Conservation (phyloP, 179 eudicot species). For the Beta corolliflora region DNA sequence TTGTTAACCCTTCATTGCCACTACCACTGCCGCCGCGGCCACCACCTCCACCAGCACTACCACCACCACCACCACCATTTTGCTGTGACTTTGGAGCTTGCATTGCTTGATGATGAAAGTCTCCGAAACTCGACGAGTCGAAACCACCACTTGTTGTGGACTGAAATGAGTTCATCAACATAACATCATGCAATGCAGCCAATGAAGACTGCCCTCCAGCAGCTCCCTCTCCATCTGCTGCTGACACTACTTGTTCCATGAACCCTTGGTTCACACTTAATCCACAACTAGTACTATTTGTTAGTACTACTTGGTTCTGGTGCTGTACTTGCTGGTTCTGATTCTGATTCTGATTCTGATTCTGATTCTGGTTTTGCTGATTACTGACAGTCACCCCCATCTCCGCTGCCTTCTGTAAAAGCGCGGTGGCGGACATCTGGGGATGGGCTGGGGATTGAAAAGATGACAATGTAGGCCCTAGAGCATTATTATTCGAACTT, state of each 20-base stretch:
- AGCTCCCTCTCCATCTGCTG: background rate
- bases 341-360: constrained; percentile 19
- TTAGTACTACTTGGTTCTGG: constrained; percentile 1
- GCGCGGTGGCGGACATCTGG: constrained; percentile 79
- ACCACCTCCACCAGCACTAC: constrained; percentile 1
- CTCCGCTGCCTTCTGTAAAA: constrained; percentile 81
- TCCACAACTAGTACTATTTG: constrained; percentile 10
- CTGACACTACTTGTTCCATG: constrained; percentile 1
- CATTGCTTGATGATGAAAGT: constrained; percentile 25
- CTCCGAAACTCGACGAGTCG: constrained; percentile 12
- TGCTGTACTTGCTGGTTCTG: constrained; percentile 3
- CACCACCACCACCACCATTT: background rate
- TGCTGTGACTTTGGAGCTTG: constrained; percentile 17
- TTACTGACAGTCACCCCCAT: constrained; percentile 50
- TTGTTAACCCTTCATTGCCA: constrained; percentile 49
- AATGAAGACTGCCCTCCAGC: constrained; percentile 17
- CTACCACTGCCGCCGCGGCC: constrained; percentile 9
- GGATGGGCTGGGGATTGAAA: constrained; percentile 29
- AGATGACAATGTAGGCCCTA: constrained; percentile 30
- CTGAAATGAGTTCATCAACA: constrained; percentile 32
- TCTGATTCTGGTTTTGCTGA: constrained; percentile 14
- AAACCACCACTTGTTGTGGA: constrained; percentile 21
- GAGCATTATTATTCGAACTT: background rate
- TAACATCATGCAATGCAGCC: constrained; percentile 27
- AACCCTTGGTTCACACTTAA: constrained; percentile 6